phyloP scores from a whole-genome alignment of 2,329 filamentous ascomycete genomes.

The Fusarium piperis region DNA sequence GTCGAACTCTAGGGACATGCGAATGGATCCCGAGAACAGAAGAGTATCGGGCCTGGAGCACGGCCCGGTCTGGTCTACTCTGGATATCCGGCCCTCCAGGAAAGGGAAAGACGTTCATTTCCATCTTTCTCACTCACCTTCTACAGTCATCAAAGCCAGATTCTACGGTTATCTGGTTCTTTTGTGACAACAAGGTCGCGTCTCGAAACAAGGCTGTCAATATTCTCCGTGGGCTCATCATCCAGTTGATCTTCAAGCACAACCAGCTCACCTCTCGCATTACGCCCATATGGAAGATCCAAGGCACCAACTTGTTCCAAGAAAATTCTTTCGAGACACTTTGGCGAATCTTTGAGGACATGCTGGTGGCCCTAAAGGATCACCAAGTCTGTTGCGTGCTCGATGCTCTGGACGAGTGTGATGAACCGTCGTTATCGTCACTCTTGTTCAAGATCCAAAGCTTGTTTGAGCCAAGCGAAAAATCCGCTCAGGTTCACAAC shows the following conservation, averaged over 20 bases:
- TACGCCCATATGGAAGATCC: background rate
- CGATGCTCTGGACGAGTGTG: conserved; percentile 11
- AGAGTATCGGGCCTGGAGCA: background rate
- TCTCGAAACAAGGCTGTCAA: conserved; percentile 1
- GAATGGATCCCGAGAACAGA: conserved; percentile 12
- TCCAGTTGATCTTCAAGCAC: background rate
- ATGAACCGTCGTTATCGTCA: background rate
- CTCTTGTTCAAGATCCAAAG: background rate
- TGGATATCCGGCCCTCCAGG: conserved; percentile 16
- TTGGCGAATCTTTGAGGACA: background rate
- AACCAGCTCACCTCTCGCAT: background rate
- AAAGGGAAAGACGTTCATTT: conserved; percentile 15
- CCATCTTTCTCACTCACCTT: conserved; percentile 4
- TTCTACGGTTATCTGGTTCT: conserved; percentile 3
- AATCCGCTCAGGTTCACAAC: rapidly evolving
- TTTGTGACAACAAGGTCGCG: conserved; percentile 3
- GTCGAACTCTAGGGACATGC: conserved; percentile 3
- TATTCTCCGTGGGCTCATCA: background rate
- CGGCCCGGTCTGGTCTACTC: background rate
- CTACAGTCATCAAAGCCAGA: background rate
- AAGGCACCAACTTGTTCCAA: background rate
- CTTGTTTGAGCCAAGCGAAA: background rate
- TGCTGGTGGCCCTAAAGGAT: background rate
- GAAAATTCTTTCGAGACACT: background rate
- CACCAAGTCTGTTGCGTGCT: background rate